Base-by-base conservation (phyloP, 2,329 filamentous ascomycete genomes). In the Chaetomium globosum region DNA sequence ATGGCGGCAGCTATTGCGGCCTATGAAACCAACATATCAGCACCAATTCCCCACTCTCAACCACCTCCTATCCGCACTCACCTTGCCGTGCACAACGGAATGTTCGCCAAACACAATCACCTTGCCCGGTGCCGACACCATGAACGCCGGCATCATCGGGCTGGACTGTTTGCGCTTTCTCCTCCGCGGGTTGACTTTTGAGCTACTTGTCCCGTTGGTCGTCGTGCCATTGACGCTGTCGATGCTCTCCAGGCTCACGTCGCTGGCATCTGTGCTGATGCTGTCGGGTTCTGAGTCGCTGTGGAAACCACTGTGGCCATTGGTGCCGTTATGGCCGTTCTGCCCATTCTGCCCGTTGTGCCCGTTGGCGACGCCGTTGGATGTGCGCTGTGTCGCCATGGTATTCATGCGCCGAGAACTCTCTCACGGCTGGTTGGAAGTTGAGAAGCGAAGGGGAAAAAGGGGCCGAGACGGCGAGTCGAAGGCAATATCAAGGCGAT, bases 81-180 rank as follows among this genome's bases (percentile, higher is more conserved):
- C 90, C 86, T 97, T 98, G 75, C 93, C 93, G 75, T 99, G 88
- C 23, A 99, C 95, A n/a, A 98, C 95, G 2, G 95, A 91, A 80
- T 99, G 95, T 78, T 99, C 95, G 71, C 95, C 95, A 79, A 94
- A 98, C 61, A 98, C 92, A 76, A 99, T 99, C 75, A 97, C 95
- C 77, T 99, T 99, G 69, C 94, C 96, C 0, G 95, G 95, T 2
- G 96, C 94, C 19, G 95, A 98, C 64, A 98, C 93, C 91, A 99
- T 97, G 76, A 99, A 99, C 67, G 93, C 82, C 52, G 94, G 93
- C 79, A 95, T 87, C 86, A 89, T 86, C 3, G 87, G 87, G 63
- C 80, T 86, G 12, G 86, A 89, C 67, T 81, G 78, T 71, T 86
- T 88, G 75, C 86, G 84, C 57, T 79, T 76, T 72, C 72, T 82